phyloP scores from a whole-genome alignment of 768 basidiomycete species.

The Grammothele lineata region DNA sequence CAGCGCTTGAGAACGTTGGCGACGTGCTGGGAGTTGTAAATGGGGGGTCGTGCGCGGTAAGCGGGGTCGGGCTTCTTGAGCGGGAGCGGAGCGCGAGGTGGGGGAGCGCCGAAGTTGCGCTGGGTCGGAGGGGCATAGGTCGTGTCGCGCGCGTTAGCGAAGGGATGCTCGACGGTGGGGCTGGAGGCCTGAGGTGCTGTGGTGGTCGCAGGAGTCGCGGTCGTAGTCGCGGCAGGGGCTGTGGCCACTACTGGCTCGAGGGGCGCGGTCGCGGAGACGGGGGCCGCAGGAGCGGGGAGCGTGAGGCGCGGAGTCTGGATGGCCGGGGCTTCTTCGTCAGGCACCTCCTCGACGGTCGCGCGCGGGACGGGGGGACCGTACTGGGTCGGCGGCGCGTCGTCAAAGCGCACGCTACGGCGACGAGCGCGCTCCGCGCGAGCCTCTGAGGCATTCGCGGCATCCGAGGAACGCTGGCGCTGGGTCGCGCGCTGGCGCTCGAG shows the following conservation, averaged over 20 bases:
- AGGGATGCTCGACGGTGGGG: slow-evolving; percentile 5
- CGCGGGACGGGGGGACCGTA: no score
- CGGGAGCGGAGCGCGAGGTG: not conserved
- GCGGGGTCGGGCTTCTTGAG: slow-evolving; percentile 4
- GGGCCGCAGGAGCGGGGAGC: not conserved
- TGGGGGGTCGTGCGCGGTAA: not conserved
- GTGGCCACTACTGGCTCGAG: no score
- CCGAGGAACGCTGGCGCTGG: no score
- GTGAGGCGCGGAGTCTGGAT: not conserved
- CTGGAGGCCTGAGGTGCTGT: not conserved
- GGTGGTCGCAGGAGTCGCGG: not conserved
- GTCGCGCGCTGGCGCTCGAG: not conserved
- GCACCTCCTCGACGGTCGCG: slow-evolving; percentile 1
- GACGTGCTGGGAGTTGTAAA: slow-evolving; percentile 4
- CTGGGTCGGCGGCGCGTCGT: not conserved
- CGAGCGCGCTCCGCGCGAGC: not conserved
- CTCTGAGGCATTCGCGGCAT: not conserved
- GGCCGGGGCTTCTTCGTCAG: not conserved
- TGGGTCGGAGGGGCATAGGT: slow-evolving; percentile 2
- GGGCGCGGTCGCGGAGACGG: not conserved
- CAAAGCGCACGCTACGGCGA: not conserved
- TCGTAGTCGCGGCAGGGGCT: no score
- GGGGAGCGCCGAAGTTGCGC: slow-evolving; percentile 13
- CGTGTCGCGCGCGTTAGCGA: slow-evolving; percentile 6
- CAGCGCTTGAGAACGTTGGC: slow-evolving; percentile 5